phyloP scores from a whole-genome alignment of 2,329 filamentous ascomycete genomes.

The Botrytis pseudocinerea region DNA sequence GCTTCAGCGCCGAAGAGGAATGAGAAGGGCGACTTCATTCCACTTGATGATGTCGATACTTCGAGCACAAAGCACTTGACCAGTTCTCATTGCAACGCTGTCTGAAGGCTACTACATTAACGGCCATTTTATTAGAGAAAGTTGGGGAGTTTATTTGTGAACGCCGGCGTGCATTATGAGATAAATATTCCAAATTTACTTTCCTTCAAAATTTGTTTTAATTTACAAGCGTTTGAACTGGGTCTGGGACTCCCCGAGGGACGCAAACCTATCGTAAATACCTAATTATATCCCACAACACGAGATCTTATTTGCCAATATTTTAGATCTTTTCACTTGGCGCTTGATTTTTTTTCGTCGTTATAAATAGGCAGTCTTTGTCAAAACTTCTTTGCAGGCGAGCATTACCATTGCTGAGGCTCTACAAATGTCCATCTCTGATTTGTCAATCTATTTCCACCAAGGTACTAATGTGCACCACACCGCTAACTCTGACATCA shows the following conservation, averaged over 20 bases:
- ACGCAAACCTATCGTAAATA: not conserved
- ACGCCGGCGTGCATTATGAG: not conserved
- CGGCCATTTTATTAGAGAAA: not conserved
- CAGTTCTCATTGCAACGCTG: constrained; percentile 4
- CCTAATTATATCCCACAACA: not conserved
- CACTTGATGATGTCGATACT: not conserved
- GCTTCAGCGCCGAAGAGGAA: not conserved
- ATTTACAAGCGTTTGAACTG: not conserved
- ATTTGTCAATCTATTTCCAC: not conserved
- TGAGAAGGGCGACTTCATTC: constrained; percentile 7
- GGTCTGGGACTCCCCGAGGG: not conserved
- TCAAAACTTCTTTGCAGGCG: not conserved
- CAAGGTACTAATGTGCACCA: not conserved
- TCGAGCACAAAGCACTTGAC: not conserved
- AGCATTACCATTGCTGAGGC: not conserved
- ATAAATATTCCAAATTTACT: not conserved
- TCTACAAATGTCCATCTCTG: not conserved
- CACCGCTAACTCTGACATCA: constrained; percentile 1
- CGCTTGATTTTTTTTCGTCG: not conserved
- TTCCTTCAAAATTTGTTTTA: not conserved
- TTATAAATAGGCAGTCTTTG: not conserved
- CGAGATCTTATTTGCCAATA: not conserved
- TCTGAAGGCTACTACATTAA: not conserved
- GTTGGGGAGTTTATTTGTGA: not conserved
- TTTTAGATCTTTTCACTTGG: not conserved